phyloP scores from a whole-genome alignment of 2,329 filamentous ascomycete genomes.

The Fusarium sp. region DNA sequence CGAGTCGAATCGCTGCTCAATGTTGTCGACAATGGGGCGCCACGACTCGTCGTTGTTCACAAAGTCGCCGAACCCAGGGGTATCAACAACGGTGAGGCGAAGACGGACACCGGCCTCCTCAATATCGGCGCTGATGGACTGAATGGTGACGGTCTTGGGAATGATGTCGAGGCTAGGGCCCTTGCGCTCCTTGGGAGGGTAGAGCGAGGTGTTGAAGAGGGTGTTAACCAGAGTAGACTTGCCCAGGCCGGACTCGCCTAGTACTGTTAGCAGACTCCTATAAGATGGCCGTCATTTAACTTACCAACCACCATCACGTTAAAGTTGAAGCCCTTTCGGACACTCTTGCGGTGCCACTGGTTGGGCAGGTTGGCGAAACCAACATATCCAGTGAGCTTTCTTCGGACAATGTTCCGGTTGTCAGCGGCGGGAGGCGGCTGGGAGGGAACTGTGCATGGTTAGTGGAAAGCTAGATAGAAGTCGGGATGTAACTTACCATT shows the following conservation, averaged over 20 bases:
- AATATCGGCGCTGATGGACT: slow-evolving; percentile 95
- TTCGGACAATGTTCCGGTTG: slow-evolving; percentile 94
- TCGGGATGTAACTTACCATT: slow-evolving; percentile 50
- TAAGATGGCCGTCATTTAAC: slow-evolving; percentile 48
- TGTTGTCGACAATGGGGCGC: slow-evolving; percentile 99
- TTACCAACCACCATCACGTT: slow-evolving; percentile 99
- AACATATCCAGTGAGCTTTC: slow-evolving; percentile 98
- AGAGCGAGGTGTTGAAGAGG: slow-evolving; percentile 98
- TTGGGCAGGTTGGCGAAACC: slow-evolving; percentile 99
- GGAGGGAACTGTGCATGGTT: slow-evolving; percentile 46
- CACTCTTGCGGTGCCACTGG: slow-evolving; percentile 99
- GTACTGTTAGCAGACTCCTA: neutral
- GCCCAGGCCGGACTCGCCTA: slow-evolving; percentile 98
- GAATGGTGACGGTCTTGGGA: slow-evolving; percentile 96
- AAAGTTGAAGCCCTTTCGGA: slow-evolving; percentile 99
- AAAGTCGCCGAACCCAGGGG: slow-evolving; percentile 97
- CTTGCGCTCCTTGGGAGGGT: slow-evolving; percentile 98
- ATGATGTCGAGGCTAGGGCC: slow-evolving; percentile 97
- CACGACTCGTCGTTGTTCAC: slow-evolving; percentile 99
- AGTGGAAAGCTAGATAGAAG: neutral
- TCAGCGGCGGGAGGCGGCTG: slow-evolving; percentile 65
- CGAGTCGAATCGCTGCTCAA: slow-evolving; percentile 98
- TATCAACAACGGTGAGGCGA: slow-evolving; percentile 96
- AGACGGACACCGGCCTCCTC: slow-evolving; percentile 98
- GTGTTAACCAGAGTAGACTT: slow-evolving; percentile 99